A percentile compares a stretch with the other conserved stretches of the same genome.
phyloP scores from a whole-genome alignment of 78 protist genomes.

The Dictyostelium intermedium region DNA sequence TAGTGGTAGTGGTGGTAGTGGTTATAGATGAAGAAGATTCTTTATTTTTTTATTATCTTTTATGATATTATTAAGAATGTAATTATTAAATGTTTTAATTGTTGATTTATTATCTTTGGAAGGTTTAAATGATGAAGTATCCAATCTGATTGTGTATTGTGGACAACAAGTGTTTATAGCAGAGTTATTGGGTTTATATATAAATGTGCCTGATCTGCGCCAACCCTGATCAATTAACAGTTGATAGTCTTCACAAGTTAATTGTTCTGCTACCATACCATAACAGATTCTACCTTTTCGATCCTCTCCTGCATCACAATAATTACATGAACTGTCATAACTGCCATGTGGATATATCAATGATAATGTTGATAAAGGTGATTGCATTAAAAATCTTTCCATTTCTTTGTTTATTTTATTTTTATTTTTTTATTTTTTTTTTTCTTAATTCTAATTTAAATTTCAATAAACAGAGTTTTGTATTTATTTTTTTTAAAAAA shows the following conservation, averaged over 20 bases:
- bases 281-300: slow-evolving; percentile 47
- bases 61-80: background rate
- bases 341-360: slow-evolving; percentile 40
- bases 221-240: slow-evolving; percentile 70
- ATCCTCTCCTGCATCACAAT: slow-evolving; percentile 13
- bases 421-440: background rate
- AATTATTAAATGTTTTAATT: slow-evolving; percentile 11
- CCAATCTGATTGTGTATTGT: slow-evolving; percentile 83
- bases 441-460: no score
- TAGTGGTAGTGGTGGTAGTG: no score
- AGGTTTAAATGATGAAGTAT: slow-evolving; percentile 14
- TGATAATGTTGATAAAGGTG: background rate
- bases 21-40: background rate
- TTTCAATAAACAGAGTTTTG: no score
- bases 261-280: slow-evolving; percentile 32
- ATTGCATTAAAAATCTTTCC: background rate
- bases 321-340: slow-evolving; percentile 40
- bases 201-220: slow-evolving; percentile 80
- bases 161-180: slow-evolving; percentile 60
- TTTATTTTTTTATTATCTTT: background rate
- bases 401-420: background rate
- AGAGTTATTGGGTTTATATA: slow-evolving; percentile 79
- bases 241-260: slow-evolving; percentile 62
- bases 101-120: slow-evolving; percentile 39
- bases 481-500: background rate